Base-by-base conservation (phyloP, 1,284 basidiomycete species). In the Amylostereum areolatum region DNA sequence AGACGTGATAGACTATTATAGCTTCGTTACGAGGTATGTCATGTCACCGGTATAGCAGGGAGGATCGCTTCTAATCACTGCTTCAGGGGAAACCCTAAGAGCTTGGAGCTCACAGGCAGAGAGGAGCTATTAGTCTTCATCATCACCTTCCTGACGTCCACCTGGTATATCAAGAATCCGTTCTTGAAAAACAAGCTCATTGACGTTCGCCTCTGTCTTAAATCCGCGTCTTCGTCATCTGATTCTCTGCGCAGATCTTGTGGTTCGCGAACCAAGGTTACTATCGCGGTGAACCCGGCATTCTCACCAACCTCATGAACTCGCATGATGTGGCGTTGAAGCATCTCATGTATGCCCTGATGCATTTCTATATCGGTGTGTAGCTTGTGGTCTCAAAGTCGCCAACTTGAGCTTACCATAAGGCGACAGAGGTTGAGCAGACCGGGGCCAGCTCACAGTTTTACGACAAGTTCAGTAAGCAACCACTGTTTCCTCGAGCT, bases 121-220 rank as follows among this genome's bases (percentile, higher is more conserved):
- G 83, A 84, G 29, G 94, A 95, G 58, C 72, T 99, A n/a, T 74
- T 98, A 55, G 81, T 85, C 0, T 99, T 98, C 67, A 81, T 85
- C 35, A 75, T 98, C 56, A 93, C 91, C 0, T 98, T 98, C 78
- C 73, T 99, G 49, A 87, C 89, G 5, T 97, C 93, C 5, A 92
- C 91, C 0, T 92, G 89, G 81, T 98, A 96, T 65, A 94, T 99
- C 73, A 97, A 97, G 72, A 99, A 99, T 58, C 97, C 97, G 0
- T 98, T 97, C 76, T 68, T 99, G 58, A 98, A 97, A 68, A 85
- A 93, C n/a, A 97, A 99, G 69, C 85, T 99, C 41, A 92, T 97
- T 55, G 92, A 96, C 62, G 92, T 92, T 57, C 43, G 74, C 65
- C 18, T 12, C 33, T 27, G 36, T 9, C 28, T 37, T 40, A 9